Conservation (phyloP, 2,329 filamentous ascomycete genomes). For the Xylaria sp. region DNA sequence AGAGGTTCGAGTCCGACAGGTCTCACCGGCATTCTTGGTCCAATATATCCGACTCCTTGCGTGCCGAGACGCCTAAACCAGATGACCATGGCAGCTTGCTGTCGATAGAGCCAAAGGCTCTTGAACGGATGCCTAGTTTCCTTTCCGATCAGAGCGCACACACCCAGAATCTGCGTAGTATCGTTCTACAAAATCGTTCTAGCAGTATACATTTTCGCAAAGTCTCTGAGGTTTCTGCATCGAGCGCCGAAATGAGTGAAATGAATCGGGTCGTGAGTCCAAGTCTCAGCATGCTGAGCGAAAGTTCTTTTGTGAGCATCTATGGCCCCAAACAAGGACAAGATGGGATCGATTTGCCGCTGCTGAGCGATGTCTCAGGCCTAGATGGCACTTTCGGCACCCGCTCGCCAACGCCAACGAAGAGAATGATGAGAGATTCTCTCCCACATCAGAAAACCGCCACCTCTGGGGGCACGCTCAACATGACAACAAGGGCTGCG, state of each 20-base stretch:
- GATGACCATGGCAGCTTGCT: slow-evolving; percentile 33
- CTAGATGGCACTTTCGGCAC: slow-evolving; percentile 43
- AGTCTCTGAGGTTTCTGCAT: slow-evolving; percentile 53
- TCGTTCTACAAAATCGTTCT: slow-evolving; percentile 63
- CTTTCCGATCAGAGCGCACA: slow-evolving; percentile 69
- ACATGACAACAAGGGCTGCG: slow-evolving; percentile 50
- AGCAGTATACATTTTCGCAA: slow-evolving; percentile 64
- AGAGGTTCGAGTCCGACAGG: slow-evolving; percentile 59
- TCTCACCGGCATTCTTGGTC: slow-evolving; percentile 51
- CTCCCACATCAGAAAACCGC: slow-evolving; percentile 40
- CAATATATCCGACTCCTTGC: slow-evolving; percentile 45
- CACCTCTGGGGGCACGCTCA: slow-evolving; percentile 43
- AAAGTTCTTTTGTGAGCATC: slow-evolving; percentile 74
- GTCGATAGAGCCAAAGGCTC: slow-evolving; percentile 50
- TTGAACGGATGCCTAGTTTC: slow-evolving; percentile 73
- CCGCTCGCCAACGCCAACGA: slow-evolving; percentile 40
- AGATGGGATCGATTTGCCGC: slow-evolving; percentile 34
- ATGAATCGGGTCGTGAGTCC: slow-evolving; percentile 63
- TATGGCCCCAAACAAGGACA: slow-evolving; percentile 59
- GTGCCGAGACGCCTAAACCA: slow-evolving; percentile 42
- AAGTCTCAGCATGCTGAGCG: slow-evolving; percentile 71
- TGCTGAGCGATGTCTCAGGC: slow-evolving; percentile 37
- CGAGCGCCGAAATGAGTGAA: slow-evolving; percentile 52
- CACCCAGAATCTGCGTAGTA: slow-evolving; percentile 70
- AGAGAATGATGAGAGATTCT: slow-evolving; percentile 31